A percentile compares a stretch with the other conserved stretches of the same genome.
phyloP scores from a whole-genome alignment of 345 rosid genomes.

The Balakata baccata region DNA sequence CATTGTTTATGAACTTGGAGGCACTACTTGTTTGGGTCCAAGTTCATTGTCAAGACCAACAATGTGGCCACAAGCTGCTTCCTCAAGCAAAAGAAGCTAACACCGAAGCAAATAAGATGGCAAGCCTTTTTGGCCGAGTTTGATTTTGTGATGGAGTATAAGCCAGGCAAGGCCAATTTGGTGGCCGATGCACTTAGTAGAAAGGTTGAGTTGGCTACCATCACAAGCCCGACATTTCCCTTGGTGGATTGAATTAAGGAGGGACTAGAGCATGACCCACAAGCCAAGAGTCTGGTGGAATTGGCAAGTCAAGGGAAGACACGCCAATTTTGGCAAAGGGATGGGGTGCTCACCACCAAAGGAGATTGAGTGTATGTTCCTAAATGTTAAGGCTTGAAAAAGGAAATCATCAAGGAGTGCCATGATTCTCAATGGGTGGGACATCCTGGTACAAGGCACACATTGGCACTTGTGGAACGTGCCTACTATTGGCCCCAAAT shows the following conservation, averaged over 20 bases:
- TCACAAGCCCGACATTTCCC: background rate
- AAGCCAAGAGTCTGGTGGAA: background rate
- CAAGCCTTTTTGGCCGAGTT: background rate
- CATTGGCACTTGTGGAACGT: background rate
- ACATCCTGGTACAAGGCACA: background rate
- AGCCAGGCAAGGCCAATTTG: background rate
- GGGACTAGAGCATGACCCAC: background rate
- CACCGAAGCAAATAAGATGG: background rate
- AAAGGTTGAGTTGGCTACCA: background rate
- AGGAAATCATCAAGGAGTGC: background rate
- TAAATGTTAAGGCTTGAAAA: background rate
- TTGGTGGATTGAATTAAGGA: background rate
- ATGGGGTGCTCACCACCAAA: background rate
- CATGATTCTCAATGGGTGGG: background rate
- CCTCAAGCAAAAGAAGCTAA: too few relatives aligned
- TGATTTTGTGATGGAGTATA: background rate
- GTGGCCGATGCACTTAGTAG: background rate
- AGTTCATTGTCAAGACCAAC: background rate
- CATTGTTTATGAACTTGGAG: background rate
- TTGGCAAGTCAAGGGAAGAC: background rate
- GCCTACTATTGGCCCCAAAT: background rate
- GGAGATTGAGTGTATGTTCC: background rate
- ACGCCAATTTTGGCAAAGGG: background rate
- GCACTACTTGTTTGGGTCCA: background rate
- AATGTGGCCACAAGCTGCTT: too few relatives aligned